Percentiles rank a stretch among this genome's conserved stretches.
phyloP scores from a whole-genome alignment of 768 basidiomycete genomes.

The Amanita molliuscula region DNA sequence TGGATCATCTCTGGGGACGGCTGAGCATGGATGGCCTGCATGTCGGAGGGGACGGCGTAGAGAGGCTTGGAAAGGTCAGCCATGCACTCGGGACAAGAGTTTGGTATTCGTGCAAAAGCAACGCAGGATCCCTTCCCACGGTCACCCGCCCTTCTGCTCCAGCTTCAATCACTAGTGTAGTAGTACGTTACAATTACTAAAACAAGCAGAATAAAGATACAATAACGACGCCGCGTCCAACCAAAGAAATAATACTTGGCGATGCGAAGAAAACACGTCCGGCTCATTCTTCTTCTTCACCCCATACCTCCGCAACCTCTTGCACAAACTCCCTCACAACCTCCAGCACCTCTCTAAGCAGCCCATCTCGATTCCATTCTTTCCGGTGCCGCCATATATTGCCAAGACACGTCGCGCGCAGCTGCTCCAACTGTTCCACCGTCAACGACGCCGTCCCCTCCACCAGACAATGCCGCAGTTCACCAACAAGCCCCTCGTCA shows the following conservation, averaged over 20 bases:
- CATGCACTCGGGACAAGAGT: conserved; percentile 6
- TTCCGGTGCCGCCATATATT: conserved; percentile 73
- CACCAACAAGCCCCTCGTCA: conserved; percentile 34
- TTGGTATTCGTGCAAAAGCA: conserved; percentile 3
- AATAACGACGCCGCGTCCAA: no score
- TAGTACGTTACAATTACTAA: conserved; percentile 2
- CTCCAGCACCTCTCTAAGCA: conserved; percentile 49
- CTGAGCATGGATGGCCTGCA: conserved; percentile 23
- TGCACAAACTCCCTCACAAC: conserved; percentile 56
- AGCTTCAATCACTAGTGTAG: background rate
- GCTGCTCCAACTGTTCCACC: conserved; percentile 89
- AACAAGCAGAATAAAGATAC: conserved; percentile 4
- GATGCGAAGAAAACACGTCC: background rate
- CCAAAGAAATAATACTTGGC: no score
- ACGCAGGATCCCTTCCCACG: background rate
- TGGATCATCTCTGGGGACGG: conserved; percentile 26
- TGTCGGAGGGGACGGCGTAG: conserved; percentile 13
- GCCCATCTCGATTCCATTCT: conserved; percentile 72
- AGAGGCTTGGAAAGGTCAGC: conserved; percentile 5
- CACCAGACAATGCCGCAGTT: conserved; percentile 40
- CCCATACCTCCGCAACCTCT: conserved; percentile 34
- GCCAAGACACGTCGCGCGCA: conserved; percentile 75
- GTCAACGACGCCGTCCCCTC: conserved; percentile 49
- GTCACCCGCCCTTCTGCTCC: no score
- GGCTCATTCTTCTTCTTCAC: background rate